Percentiles rank a stretch among this genome's conserved stretches.
These are phyloP conservation scores for Penicillium sp. DNA, from an alignment of 2,329 filamentous ascomycete genomes.

Conservation along the genomic window DNA sequence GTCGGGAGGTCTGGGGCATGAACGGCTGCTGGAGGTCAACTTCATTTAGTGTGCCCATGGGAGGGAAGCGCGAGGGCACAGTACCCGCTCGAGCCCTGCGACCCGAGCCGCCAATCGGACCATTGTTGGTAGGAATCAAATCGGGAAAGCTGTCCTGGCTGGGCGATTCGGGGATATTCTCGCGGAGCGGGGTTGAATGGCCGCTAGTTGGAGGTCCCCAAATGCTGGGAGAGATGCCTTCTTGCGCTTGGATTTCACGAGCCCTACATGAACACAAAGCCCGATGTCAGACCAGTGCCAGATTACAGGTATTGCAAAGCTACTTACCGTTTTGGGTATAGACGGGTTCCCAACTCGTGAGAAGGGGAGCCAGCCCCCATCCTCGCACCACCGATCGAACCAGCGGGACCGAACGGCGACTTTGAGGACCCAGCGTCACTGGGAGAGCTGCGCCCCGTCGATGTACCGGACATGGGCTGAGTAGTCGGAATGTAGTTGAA, in stretches of 20 bases:
- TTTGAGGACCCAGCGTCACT: slow-evolving; percentile 65
- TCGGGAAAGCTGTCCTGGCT: slow-evolving; percentile 89
- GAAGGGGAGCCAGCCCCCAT: slow-evolving; percentile 94
- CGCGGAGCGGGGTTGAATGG: slow-evolving; percentile 89
- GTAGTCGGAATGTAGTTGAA: slow-evolving; percentile 70
- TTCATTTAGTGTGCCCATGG: slow-evolving; percentile 60
- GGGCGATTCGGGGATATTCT: slow-evolving; percentile 95
- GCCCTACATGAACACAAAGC: slow-evolving; percentile 54
- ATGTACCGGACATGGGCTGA: slow-evolving; percentile 70
- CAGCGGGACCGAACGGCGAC: slow-evolving; percentile 64
- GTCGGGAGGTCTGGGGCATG: slow-evolving; percentile 72
- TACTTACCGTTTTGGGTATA: slow-evolving; percentile 88
- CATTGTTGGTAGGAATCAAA: slow-evolving; percentile 66
- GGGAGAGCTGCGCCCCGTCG: slow-evolving; percentile 73
- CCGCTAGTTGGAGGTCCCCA: slow-evolving; percentile 97
- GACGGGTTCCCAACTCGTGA: slow-evolving; percentile 74
- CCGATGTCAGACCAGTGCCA: slow-evolving; percentile 8
- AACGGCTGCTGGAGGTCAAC: slow-evolving; percentile 53
- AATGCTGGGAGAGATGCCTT: slow-evolving; percentile 71
- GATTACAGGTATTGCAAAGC: not conserved
- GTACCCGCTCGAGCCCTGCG: slow-evolving; percentile 87
- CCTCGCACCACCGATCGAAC: slow-evolving; percentile 55
- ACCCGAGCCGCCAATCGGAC: slow-evolving; percentile 59
- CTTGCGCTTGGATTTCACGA: slow-evolving; percentile 93
- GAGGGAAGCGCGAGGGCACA: slow-evolving; percentile 89